Conservation (phyloP, 306 rosid species). For the Glycine tomentella region DNA sequence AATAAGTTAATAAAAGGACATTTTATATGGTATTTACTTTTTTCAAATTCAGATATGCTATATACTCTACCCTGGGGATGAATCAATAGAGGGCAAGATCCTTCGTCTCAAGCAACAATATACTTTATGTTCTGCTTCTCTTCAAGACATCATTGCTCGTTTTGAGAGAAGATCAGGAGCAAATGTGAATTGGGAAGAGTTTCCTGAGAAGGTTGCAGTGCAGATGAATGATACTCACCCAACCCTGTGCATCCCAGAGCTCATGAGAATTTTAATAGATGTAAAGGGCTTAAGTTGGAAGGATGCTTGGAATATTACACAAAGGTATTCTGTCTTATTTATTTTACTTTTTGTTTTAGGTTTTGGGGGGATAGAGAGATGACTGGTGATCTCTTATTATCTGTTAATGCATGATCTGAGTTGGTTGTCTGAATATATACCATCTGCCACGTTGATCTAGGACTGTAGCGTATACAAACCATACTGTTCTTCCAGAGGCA, state of each 20-base stretch:
- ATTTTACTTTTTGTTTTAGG: neutral
- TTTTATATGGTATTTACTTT: slow-evolving; percentile 35
- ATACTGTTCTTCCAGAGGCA: slow-evolving; percentile 98
- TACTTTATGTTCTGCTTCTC: slow-evolving; percentile 97
- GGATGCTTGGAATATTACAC: slow-evolving; percentile 95
- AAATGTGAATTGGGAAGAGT: slow-evolving; percentile 77
- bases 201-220: slow-evolving; percentile 93
- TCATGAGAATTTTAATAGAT: slow-evolving; percentile 89
- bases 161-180: slow-evolving; percentile 90
- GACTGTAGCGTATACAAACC: slow-evolving; percentile 97
- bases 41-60: slow-evolving; percentile 74
- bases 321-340: slow-evolving; percentile 58
- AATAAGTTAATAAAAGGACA: slow-evolving; percentile 38
- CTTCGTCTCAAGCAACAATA: slow-evolving; percentile 98
- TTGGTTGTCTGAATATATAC: slow-evolving; percentile 44
- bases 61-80: slow-evolving; percentile 97
- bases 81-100: slow-evolving; percentile 82
- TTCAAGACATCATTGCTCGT: slow-evolving; percentile 90
- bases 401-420: slow-evolving; percentile 19
- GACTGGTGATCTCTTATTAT: slow-evolving; percentile 17
- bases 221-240: slow-evolving; percentile 99
- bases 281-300: slow-evolving; percentile 86
- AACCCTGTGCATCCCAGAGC: slow-evolving; percentile 97
- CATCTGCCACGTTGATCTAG: slow-evolving; percentile 56
- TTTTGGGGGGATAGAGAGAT: neutral